Evolutionary conservation across 768 basidiomycete species (phyloP).

Genomic region (Tylopilus balloui): DNA sequence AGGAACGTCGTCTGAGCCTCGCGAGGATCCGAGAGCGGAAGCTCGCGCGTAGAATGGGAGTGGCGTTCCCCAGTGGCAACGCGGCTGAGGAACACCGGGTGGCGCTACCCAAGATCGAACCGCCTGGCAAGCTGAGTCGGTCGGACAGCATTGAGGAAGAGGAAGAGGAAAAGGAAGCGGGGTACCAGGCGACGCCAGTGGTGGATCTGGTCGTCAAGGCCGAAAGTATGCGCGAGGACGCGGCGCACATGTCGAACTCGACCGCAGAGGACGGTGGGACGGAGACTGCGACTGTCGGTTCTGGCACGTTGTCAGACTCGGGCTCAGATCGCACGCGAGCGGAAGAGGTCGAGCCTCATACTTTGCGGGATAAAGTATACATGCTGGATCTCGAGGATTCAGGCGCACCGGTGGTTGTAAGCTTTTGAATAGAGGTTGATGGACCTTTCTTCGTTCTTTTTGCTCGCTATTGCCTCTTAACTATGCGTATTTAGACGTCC

Average conservation of each 20-base stretch:
- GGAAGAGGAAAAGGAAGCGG: conserved; percentile 23
- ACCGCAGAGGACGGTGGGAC: conserved; percentile 17
- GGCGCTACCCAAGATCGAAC: conserved; percentile 18
- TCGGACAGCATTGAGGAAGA: conserved; percentile 33
- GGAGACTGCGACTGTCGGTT: conserved; percentile 20
- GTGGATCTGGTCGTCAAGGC: neutral
- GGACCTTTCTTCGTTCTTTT: neutral
- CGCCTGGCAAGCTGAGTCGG: conserved; percentile 23
- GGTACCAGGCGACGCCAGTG: neutral
- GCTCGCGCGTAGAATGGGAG: conserved; percentile 29
- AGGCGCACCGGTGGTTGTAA: conserved; percentile 14
- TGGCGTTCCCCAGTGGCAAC: conserved; percentile 16
- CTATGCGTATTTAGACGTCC: conserved; percentile 24
- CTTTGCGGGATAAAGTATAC: conserved; percentile 26
- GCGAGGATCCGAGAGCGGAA: conserved; percentile 31
- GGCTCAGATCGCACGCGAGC: conserved; percentile 26
- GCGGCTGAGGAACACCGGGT: conserved; percentile 15
- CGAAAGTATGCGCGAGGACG: conserved; percentile 3
- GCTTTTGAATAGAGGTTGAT: conserved; percentile 1
- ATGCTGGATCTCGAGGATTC: conserved; percentile 27
- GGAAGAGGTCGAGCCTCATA: conserved; percentile 24
- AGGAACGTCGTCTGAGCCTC: conserved; percentile 32
- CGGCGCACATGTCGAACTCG: neutral
- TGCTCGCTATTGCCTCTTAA: conserved; percentile 12
- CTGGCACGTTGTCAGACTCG: conserved; percentile 26